Evolutionary conservation across 331 rosid species (phyloP).

Genomic region (Saraca asoca): DNA sequence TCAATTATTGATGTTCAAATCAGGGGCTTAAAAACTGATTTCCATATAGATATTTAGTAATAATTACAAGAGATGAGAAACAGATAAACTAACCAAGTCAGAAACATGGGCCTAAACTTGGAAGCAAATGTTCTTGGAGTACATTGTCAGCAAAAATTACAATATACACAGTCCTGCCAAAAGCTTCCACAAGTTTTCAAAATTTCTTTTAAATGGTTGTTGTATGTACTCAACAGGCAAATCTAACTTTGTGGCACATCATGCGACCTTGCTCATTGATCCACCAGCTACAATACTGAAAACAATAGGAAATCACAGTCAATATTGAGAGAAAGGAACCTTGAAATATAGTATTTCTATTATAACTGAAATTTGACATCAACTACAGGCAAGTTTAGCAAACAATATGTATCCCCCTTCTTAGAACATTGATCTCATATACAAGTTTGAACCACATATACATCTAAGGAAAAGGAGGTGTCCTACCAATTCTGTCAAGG

Average conservation of each 20-base stretch:
- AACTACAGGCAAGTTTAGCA: conserved; percentile 4
- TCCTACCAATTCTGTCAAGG: too few relatives aligned
- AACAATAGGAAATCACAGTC: conserved; percentile 35
- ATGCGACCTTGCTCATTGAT: conserved; percentile 40
- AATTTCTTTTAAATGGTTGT: conserved; percentile 60
- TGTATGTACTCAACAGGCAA: conserved; percentile 55
- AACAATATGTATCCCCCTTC: not conserved
- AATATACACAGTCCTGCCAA: conserved; percentile 93
- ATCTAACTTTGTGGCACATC: conserved; percentile 45
- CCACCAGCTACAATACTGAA: conserved; percentile 57
- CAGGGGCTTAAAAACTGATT: too few relatives aligned
- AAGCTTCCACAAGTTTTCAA: conserved; percentile 71
- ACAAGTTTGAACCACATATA: conserved; percentile 13
- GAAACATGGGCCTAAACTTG: conserved; percentile 82
- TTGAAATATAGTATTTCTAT: not conserved
- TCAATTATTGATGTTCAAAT: too few relatives aligned
- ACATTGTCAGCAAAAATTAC: conserved; percentile 94
- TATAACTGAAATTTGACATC: conserved; percentile 16
- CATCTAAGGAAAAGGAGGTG: not conserved
- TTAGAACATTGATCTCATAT: not conserved
- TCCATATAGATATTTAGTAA: conserved; percentile 41
- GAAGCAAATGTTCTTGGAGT: conserved; percentile 85
- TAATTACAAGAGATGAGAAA: conserved; percentile 69
- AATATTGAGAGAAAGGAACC: conserved; percentile 24
- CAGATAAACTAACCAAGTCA: conserved; percentile 94